phyloP scores from a whole-genome alignment of 176 grass and related monocot genomes.

The Oropetium thomaeum region DNA sequence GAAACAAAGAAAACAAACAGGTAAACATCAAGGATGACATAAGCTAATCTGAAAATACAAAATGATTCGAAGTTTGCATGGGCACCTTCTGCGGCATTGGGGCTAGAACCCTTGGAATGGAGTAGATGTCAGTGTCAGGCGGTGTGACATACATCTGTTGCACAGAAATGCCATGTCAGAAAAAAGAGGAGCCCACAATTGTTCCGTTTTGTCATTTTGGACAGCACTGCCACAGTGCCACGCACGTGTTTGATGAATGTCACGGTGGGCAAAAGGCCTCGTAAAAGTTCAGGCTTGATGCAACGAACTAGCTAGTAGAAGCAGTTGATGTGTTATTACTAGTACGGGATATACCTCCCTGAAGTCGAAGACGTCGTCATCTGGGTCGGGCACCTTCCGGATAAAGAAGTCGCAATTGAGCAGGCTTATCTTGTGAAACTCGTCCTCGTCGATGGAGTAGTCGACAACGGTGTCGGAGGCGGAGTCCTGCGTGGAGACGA shows the following conservation, averaged over 20 bases:
- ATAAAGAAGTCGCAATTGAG: conserved; percentile 82
- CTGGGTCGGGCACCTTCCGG: conserved; percentile 66
- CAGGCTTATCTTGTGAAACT: conserved; percentile 88
- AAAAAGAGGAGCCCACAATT: too few species aligned
- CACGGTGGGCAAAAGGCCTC: too few species aligned
- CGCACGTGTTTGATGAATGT: too few species aligned
- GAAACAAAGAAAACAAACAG: not conserved
- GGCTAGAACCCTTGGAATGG: conserved; percentile 80
- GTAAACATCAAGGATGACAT: not conserved
- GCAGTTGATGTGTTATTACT: not conserved
- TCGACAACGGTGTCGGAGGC: too few species aligned
- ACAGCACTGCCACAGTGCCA: not conserved
- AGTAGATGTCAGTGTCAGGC: conserved; percentile 78
- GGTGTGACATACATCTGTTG: conserved; percentile 92
- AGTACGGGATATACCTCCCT: conserved; percentile 57
- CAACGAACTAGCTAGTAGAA: not conserved
- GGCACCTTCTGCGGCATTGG: conserved; percentile 78
- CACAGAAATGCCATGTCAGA: conserved; percentile 26
- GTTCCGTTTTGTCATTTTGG: too few species aligned
- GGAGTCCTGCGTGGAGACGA: too few species aligned
- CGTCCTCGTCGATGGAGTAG: conserved; percentile 77
- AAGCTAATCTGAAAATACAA: not conserved
- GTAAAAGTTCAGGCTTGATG: not conserved
- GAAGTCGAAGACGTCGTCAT: conserved; percentile 89
- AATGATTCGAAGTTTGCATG: not conserved